A percentile compares a stretch with the other conserved stretches of the same genome.
Evolutionary conservation across 768 basidiomycete species (phyloP).

Genomic region (Rhizopogon rudus): DNA sequence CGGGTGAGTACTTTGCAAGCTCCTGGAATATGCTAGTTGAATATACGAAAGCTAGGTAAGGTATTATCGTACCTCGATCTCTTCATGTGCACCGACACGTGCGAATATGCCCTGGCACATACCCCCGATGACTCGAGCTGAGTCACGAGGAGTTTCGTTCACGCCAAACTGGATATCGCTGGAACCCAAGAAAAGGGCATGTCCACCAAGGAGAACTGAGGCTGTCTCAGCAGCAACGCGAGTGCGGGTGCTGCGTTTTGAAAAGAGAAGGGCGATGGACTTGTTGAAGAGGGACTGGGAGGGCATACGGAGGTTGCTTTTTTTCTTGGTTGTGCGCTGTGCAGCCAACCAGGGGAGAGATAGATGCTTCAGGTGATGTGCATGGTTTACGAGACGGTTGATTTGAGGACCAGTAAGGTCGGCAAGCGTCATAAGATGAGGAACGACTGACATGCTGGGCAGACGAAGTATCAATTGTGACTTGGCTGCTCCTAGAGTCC

Average conservation of each 20-base stretch:
- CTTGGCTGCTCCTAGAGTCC: neutral
- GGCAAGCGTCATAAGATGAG: slow-evolving; percentile 84
- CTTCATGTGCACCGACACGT: slow-evolving; percentile 86
- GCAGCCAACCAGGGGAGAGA: slow-evolving; percentile 68
- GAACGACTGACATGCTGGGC: slow-evolving; percentile 30
- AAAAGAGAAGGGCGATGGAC: slow-evolving; percentile 85
- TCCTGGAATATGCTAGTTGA: slow-evolving; percentile 46
- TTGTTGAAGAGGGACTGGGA: slow-evolving; percentile 77
- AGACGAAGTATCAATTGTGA: too few species aligned
- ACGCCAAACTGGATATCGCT: slow-evolving; percentile 96
- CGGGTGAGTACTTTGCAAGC: slow-evolving; percentile 83
- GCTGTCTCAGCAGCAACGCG: slow-evolving; percentile 86
- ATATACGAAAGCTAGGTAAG: neutral
- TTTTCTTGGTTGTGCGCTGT: slow-evolving; percentile 26
- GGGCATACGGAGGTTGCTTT: slow-evolving; percentile 48
- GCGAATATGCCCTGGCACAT: slow-evolving; percentile 99
- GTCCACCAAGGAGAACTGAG: slow-evolving; percentile 73
- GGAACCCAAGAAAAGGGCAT: slow-evolving; percentile 82
- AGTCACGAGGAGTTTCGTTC: slow-evolving; percentile 84
- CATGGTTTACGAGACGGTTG: slow-evolving; percentile 53
- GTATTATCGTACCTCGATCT: slow-evolving; percentile 70
- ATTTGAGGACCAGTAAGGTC: slow-evolving; percentile 82
- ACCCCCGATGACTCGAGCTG: slow-evolving; percentile 82
- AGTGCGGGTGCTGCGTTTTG: slow-evolving; percentile 91
- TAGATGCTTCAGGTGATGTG: slow-evolving; percentile 57